phyloP scores from a whole-genome alignment of 495 filamentous ascomycete species.

The Penicillium lagena region DNA sequence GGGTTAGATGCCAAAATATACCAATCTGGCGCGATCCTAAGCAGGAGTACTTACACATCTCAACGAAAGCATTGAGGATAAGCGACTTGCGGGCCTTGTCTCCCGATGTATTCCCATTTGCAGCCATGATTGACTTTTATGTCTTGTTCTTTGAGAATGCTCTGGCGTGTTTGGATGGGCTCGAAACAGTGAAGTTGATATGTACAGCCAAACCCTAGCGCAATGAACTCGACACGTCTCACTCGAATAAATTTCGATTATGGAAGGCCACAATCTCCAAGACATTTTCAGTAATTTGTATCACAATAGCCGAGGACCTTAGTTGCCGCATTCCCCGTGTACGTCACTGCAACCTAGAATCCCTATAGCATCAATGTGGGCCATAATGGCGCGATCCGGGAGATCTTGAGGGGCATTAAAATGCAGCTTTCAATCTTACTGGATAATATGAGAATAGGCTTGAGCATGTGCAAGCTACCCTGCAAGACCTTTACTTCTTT shows the following conservation, averaged over 20 bases:
- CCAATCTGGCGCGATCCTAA: not conserved
- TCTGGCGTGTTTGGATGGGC: not conserved
- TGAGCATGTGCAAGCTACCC: not conserved
- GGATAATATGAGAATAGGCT: slow-evolving; percentile 1
- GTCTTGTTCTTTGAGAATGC: not conserved
- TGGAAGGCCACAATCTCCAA: no score
- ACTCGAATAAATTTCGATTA: no score
- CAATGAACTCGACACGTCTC: no score
- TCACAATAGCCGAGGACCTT: slow-evolving; percentile 6
- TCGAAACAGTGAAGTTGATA: no score
- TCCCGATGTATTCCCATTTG: not conserved
- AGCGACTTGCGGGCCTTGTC: slow-evolving; percentile 36
- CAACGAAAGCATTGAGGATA: slow-evolving; percentile 56
- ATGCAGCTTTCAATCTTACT: not conserved
- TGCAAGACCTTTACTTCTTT: not conserved
- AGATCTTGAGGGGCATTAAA: slow-evolving; percentile 1
- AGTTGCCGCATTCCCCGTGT: slow-evolving; percentile 6
- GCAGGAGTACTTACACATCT: slow-evolving; percentile 35
- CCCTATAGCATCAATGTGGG: slow-evolving; percentile 37
- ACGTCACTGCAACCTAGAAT: slow-evolving; percentile 22
- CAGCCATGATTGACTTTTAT: slow-evolving; percentile 5
- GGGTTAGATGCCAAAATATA: not conserved
- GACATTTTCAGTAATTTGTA: slow-evolving; percentile 1
- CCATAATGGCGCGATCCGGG: slow-evolving; percentile 31
- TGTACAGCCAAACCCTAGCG: no score